Conservation (phyloP, 1,284 basidiomycete species). For the Ceratobasidium sp. region DNA sequence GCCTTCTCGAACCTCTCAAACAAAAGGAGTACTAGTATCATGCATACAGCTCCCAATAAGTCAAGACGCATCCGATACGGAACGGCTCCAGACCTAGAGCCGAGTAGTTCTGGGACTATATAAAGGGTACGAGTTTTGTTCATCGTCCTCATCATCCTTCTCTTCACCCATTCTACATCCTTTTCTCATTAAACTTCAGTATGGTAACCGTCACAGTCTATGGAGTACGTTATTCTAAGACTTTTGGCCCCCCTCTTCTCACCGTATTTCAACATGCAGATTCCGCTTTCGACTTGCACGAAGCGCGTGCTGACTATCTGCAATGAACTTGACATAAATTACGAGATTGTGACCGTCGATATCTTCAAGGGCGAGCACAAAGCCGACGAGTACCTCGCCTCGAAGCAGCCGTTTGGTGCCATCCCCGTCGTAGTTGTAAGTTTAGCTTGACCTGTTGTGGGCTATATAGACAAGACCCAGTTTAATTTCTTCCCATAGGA, state of each 20-base stretch:
- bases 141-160: background rate
- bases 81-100: no score
- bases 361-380: conserved; percentile 42
- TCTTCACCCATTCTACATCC: background rate
- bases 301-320: conserved; percentile 43
- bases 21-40: background rate
- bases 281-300: conserved; percentile 45
- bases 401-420: conserved; percentile 43
- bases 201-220: conserved; percentile 30
- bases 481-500: background rate
- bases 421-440: conserved; percentile 40
- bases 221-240: conserved; percentile 8
- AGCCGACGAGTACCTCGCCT: conserved; percentile 10
- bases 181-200: background rate
- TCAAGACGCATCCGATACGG: no score
- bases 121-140: background rate
- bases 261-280: background rate
- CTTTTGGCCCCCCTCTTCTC: no score
- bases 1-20: background rate
- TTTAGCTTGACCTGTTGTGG: background rate
- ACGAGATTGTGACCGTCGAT: conserved; percentile 38
- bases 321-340: conserved; percentile 44
- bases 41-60: background rate
- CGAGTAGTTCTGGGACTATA: background rate
- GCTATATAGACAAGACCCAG: background rate